Base-by-base conservation (phyloP, 331 rosid species). In the Quercus tomentella region DNA sequence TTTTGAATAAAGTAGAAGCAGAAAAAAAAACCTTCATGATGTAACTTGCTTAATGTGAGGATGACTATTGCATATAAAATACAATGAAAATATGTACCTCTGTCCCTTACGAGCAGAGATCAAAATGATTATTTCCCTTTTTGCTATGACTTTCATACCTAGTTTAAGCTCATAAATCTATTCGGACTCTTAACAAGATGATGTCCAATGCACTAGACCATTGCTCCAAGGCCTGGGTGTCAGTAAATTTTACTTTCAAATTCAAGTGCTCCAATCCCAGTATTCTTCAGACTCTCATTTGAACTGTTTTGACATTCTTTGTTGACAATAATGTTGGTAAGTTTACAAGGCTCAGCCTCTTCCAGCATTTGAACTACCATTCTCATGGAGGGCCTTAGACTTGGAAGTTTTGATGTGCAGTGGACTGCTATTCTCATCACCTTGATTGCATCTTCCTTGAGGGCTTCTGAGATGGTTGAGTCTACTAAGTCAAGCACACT, bases 341-440 rank as follows among this genome's bases (percentile, higher is more conserved):
- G 84, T 30, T 80, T 14, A 52, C 78, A 81, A 72, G 98, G 97
- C 16, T 88, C 90, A 4, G 91, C 90, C 74, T 93, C 94, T 84
- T 95, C 96, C 51, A 95, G 88, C 99, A 93, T 90, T 67, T 95
- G 97, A 78, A 95, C 98, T 63, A 93, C 92, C 88, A 70, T 87
- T 87, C 97, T 93, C 96, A 91, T 95, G 62, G 97, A 90, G 1
- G 99, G 99, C 78, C 99, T 95, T 41, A 92, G 83, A 54, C 85
- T 63, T 31, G 98, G 98, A 61, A 82, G 72, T 41, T 81, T 86
- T 0, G 75, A 79, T 0, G 97, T 91, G 88, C 99, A 95, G 16
- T 79, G 83, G 20, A 82, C 75, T 56, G 99, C 97, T 0, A 95
- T 93, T 76, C 78, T 83, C 82, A 95, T 60, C 68, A 93, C 89